Conservation (phyloP, 495 filamentous ascomycete genomes). For the Friedmanniomyces simplex region DNA sequence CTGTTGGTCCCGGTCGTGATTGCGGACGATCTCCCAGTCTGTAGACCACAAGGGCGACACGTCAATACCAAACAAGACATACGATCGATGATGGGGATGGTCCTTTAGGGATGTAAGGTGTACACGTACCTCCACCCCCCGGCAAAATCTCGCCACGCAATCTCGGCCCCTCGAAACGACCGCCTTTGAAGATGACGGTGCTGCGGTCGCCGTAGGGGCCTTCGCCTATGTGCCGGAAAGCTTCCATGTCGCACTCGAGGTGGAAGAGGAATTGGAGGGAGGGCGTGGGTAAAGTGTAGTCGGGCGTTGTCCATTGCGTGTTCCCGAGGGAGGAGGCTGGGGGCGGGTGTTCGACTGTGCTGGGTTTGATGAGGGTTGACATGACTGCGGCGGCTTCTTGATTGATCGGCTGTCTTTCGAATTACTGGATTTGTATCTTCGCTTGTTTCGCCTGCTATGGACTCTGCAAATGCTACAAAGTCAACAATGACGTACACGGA, state of each 20-base stretch:
- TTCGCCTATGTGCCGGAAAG: conserved; percentile 13
- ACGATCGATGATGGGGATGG: too few species aligned
- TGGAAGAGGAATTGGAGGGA: conserved; percentile 11
- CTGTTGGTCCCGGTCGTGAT: conserved; percentile 15
- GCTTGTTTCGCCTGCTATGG: background rate
- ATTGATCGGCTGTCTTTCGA: too few species aligned
- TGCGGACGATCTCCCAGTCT: conserved; percentile 20
- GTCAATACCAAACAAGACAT: too few species aligned
- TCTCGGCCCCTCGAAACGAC: conserved; percentile 9
- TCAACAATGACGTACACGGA: background rate
- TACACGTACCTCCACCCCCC: conserved; percentile 7
- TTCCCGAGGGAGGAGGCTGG: background rate
- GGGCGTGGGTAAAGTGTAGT: conserved; percentile 5
- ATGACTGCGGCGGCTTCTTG: too few species aligned
- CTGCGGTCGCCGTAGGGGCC: conserved; percentile 10
- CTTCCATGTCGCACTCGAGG: conserved; percentile 15
- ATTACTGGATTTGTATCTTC: too few species aligned
- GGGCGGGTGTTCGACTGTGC: background rate
- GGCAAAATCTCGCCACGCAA: conserved; percentile 13
- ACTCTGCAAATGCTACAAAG: background rate
- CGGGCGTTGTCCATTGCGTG: conserved; percentile 5
- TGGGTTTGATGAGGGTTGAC: background rate
- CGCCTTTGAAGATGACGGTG: conserved; percentile 15
- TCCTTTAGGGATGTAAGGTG: background rate
- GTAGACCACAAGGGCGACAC: background rate